Evolutionary conservation across 2,329 filamentous ascomycete species (phyloP).

Genomic region (Fusarium metavorans): DNA sequence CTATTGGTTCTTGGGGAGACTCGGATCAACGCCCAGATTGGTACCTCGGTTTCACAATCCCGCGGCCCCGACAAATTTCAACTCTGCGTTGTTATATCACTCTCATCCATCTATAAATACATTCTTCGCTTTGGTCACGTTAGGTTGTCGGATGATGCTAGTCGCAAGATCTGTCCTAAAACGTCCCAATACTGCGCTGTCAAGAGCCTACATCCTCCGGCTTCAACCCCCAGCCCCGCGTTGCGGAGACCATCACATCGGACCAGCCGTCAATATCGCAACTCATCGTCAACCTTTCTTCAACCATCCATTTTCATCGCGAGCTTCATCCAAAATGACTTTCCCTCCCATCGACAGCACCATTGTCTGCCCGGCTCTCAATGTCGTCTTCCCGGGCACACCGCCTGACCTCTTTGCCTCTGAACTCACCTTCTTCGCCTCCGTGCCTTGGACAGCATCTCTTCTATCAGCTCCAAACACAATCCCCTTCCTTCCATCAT

Average conservation of each 20-base stretch:
- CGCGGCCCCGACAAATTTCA: constrained; percentile 8
- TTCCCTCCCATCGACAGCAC: constrained; percentile 38
- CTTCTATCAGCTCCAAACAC: constrained; percentile 44
- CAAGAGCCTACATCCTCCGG: constrained; percentile 22
- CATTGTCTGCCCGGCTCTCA: constrained; percentile 48
- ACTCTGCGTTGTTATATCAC: background rate
- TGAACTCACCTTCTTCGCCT: constrained; percentile 49
- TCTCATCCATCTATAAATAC: background rate
- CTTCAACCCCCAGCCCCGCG: constrained; percentile 19
- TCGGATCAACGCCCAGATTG: background rate
- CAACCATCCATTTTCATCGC: constrained; percentile 17
- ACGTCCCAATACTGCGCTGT: constrained; percentile 22
- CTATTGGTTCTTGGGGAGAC: background rate
- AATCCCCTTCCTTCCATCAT: constrained; percentile 50
- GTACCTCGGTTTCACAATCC: constrained; percentile 32
- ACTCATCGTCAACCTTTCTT: background rate
- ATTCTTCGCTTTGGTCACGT: background rate
- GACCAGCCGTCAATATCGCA: background rate
- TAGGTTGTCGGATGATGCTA: constrained; percentile 23
- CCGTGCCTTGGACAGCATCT: constrained; percentile 51
- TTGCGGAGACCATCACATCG: constrained; percentile 7
- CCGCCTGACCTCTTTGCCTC: constrained; percentile 42
- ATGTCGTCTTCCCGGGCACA: constrained; percentile 44
- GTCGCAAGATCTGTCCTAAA: constrained; percentile 14
- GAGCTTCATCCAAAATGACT: constrained; percentile 36